Percentiles rank a stretch among this genome's conserved stretches.
These are phyloP conservation scores for Triangularia setosa DNA, from an alignment of 2,329 filamentous ascomycete genomes.

Conservation along the genomic window DNA sequence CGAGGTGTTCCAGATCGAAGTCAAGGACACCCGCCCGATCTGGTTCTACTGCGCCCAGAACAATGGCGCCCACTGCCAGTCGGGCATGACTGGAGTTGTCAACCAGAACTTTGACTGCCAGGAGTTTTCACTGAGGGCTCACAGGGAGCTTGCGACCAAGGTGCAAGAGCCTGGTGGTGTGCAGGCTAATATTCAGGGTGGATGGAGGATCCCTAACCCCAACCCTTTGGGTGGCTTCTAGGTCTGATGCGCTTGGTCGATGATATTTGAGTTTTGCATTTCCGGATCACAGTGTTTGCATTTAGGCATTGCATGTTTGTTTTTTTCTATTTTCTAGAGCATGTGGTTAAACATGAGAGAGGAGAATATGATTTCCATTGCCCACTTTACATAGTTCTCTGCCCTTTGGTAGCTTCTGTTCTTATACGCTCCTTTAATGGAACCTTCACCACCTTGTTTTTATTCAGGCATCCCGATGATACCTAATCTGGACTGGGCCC, in stretches of 20 bases:
- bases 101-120: conserved; percentile 43
- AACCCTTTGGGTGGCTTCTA: conserved; percentile 40
- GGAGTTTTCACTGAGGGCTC: conserved; percentile 35
- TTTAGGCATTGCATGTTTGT: neutral
- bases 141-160: conserved; percentile 35
- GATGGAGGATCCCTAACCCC: conserved; percentile 38
- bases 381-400: neutral
- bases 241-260: neutral
- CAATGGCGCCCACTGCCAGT: conserved; percentile 43
- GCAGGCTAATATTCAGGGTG: conserved; percentile 34
- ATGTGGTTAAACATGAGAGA: neutral
- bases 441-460: neutral
- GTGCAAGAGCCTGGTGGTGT: conserved; percentile 30
- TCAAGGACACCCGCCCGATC: conserved; percentile 38
- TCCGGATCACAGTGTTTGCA: neutral
- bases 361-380: neutral
- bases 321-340: neutral
- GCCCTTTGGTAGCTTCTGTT: neutral
- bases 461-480: neutral
- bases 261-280: neutral
- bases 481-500: no score
- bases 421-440: neutral
- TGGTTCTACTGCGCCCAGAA: conserved; percentile 45
- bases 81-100: conserved; percentile 46
- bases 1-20: conserved; percentile 43